Evolutionary conservation across 2,329 filamentous ascomycete species (phyloP).

Genomic region (Pestalotiopsis sp.): DNA sequence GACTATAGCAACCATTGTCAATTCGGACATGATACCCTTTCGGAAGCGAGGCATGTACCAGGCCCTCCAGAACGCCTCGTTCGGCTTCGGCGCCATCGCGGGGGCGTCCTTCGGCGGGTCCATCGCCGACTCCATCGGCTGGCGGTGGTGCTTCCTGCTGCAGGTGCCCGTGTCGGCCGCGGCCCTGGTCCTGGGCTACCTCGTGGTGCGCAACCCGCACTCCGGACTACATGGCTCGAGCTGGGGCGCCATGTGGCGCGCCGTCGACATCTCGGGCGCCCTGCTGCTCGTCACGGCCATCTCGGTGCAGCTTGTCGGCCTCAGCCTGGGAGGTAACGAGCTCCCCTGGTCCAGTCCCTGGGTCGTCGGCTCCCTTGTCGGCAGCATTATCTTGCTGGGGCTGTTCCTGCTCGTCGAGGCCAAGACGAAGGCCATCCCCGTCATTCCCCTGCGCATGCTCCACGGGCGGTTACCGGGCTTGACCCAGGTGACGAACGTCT

Average conservation of each 20-base stretch:
- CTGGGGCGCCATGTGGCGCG: slow-evolving; percentile 47
- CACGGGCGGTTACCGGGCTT: slow-evolving; percentile 55
- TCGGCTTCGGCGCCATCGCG: slow-evolving; percentile 63
- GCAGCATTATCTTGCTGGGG: slow-evolving; percentile 43
- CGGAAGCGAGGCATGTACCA: slow-evolving; percentile 60
- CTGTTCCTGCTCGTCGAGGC: slow-evolving; percentile 52
- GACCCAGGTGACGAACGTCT: slow-evolving; percentile 61
- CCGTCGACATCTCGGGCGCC: slow-evolving; percentile 61
- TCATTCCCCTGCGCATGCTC: slow-evolving; percentile 60
- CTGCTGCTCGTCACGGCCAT: slow-evolving; percentile 60
- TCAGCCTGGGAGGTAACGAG: slow-evolving; percentile 60
- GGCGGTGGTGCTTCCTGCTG: slow-evolving; percentile 68
- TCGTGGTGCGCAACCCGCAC: slow-evolving; percentile 53
- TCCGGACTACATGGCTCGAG: slow-evolving; percentile 31
- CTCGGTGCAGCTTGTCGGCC: slow-evolving; percentile 56
- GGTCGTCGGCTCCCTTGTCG: slow-evolving; percentile 47
- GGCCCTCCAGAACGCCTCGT: slow-evolving; percentile 61
- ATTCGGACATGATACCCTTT: slow-evolving; percentile 66
- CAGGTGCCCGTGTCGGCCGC: slow-evolving; percentile 62
- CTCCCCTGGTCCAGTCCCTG: slow-evolving; percentile 52
- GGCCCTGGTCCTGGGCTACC: slow-evolving; percentile 55
- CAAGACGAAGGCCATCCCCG: slow-evolving; percentile 50
- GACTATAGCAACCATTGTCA: slow-evolving; percentile 55
- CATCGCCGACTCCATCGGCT: slow-evolving; percentile 66
- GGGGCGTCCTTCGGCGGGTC: slow-evolving; percentile 67